These are phyloP conservation scores for Yamadazyma takamatsuzukensis DNA, from an alignment of 805 yeast species.

Conservation along the genomic window DNA sequence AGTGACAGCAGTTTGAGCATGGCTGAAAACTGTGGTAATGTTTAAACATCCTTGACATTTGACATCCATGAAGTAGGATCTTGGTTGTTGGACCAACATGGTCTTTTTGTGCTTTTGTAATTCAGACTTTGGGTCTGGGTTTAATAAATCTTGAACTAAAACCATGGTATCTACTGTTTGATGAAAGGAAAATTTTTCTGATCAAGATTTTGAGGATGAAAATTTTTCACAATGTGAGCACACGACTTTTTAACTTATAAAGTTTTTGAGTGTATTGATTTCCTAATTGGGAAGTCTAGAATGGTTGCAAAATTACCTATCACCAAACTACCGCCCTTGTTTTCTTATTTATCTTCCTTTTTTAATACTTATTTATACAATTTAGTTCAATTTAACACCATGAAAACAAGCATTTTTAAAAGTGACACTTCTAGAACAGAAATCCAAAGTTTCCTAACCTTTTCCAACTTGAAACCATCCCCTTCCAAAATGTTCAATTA, in stretches of 20 bases:
- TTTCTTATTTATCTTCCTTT: no score
- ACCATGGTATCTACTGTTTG: constrained; percentile 47
- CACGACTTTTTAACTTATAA: not conserved
- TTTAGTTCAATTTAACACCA: no score
- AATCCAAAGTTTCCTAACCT: no score
- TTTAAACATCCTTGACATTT: constrained; percentile 99
- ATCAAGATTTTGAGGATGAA: constrained; percentile 2
- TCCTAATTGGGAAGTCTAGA: constrained; percentile 6
- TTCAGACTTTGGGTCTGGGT: constrained; percentile 97
- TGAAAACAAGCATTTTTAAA: no score
- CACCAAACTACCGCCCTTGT: no score
- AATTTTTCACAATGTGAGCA: not conserved
- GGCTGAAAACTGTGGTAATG: constrained; percentile 99
- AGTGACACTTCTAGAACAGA: no score
- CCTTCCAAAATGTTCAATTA: constrained; percentile 2
- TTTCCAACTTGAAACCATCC: constrained; percentile 1
- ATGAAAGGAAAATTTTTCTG: constrained; percentile 9
- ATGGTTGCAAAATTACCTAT: not conserved
- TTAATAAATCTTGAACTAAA: constrained; percentile 97
- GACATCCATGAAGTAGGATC: constrained; percentile 99
- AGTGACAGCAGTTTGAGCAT: constrained; percentile 99
- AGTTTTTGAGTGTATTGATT: not conserved
- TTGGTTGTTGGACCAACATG: constrained; percentile 94
- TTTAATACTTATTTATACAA: no score
- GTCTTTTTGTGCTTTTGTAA: constrained; percentile 95